A percentile compares a stretch with the other conserved stretches of the same genome.
Conservation (phyloP, 192 early-diverging fungal species). For the Podila verticillata region DNA sequence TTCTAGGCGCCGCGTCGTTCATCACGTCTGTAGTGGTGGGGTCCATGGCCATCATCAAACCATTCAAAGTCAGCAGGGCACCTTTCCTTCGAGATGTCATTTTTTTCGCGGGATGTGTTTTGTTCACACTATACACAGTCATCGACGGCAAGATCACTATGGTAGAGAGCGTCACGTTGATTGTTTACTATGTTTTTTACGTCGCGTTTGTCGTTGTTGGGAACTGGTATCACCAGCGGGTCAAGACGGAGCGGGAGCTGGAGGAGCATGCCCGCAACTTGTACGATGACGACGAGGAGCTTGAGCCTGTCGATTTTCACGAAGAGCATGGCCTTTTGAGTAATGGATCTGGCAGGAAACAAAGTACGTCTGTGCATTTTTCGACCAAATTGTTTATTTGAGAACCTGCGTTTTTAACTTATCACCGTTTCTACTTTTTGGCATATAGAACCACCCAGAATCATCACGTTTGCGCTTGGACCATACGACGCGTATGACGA, state of each 20-base stretch:
- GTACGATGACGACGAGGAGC: conserved; percentile 44
- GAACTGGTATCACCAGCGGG: conserved; percentile 56
- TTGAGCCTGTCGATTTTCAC: conserved; percentile 1
- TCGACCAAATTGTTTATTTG: too few relatives aligned
- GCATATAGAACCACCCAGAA: conserved; percentile 4
- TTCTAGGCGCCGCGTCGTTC: conserved; percentile 77
- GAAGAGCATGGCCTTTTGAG: conserved; percentile 20
- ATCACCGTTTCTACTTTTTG: too few relatives aligned
- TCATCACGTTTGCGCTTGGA: conserved; percentile 17
- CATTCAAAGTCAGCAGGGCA: conserved; percentile 73
- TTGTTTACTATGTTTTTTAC: conserved; percentile 70
- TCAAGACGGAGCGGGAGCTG: conserved; percentile 50
- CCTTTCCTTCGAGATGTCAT: conserved; percentile 84
- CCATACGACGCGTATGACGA: conserved; percentile 49
- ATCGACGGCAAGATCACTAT: conserved; percentile 65
- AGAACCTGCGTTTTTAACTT: too few relatives aligned
- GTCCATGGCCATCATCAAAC: conserved; percentile 80
- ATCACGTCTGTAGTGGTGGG: conserved; percentile 87
- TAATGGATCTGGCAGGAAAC: background rate
- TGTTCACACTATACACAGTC: conserved; percentile 62
- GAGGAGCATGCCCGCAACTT: conserved; percentile 57
- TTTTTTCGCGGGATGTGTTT: conserved; percentile 75
- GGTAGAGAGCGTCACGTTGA: conserved; percentile 62
- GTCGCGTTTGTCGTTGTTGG: conserved; percentile 69
- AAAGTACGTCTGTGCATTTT: background rate